Evolutionary conservation across 1,284 basidiomycete genomes (phyloP), one percentile per base, ranked within the genome.

Genomic region (Cutaneotrichosporon sp.): DNA sequence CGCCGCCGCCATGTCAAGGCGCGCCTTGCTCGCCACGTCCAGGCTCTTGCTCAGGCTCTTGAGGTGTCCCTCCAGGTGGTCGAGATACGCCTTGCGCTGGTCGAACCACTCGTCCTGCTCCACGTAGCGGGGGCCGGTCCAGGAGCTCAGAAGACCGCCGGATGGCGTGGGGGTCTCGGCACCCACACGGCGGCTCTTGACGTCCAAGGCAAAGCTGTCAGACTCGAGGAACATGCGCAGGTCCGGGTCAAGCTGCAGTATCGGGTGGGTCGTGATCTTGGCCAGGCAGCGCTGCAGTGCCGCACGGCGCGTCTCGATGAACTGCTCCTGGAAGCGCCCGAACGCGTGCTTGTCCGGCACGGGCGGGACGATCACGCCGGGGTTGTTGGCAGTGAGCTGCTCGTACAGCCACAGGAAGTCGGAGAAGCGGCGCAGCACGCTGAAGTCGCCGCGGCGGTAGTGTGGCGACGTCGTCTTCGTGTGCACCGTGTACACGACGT

Each of bases 81-180:
- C 94, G 22, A 99, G 84, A 73, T 93, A 94, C 0, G 83, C 78
- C 63, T 89, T 91, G 75, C 95, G 89, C 66, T 87, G 85, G 71
- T 97, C 92, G 72, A 98, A 99, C 93, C 94, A 99, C 86, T 97
- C 94, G 73, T 99, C 95, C 16, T 87, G 90, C 79, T 99, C 95
- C 68, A 91, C 84, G 76, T 95, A 99, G 59, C 89, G 86, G 9
- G 90, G 87, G 1, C 92, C 93, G 10, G 89, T 72, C 90, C 89
- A 31, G 87, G 89, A 68, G 3, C 89, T 86, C 81, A 95, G 86
- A 42, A 93, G 77, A 0, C 91, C 90, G 6, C 36, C 25, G 14
- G 50, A 45, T 9, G 56, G 56, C 24, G 49, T 59, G 51, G 16
- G 63, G 24, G 51, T 38, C 20, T 53, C 51, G 20, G 9, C 51